Evolutionary conservation across 805 yeast species (phyloP).

Genomic region (Ogataea nonfermentans): DNA sequence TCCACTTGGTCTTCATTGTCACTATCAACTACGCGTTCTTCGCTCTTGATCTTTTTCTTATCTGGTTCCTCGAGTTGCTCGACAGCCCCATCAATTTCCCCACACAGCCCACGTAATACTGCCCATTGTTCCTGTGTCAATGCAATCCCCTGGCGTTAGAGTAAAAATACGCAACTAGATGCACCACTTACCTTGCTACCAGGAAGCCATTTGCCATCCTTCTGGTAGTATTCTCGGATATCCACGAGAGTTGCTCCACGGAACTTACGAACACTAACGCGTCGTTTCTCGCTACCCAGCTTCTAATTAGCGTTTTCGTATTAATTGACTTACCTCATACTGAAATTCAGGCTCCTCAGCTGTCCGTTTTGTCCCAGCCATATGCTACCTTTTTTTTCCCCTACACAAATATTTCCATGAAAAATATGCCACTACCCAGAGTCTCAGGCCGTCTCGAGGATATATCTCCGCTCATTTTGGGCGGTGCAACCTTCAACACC

Average conservation of each 20-base stretch:
- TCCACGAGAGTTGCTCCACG: slow-evolving; percentile 69
- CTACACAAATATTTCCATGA: background rate
- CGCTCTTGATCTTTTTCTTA: slow-evolving; percentile 17
- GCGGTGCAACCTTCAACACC: slow-evolving; percentile 85
- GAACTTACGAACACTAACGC: slow-evolving; percentile 71
- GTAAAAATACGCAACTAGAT: background rate
- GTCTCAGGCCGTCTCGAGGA: slow-evolving; percentile 30
- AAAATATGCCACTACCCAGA: slow-evolving; percentile 6
- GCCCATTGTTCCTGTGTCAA: slow-evolving; percentile 57
- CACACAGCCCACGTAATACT: slow-evolving; percentile 43
- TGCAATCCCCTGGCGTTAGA: slow-evolving; percentile 47
- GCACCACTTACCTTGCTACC: slow-evolving; percentile 59
- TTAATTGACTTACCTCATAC: slow-evolving; percentile 19
- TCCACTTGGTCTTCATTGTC: slow-evolving; percentile 15
- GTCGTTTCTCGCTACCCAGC: slow-evolving; percentile 50
- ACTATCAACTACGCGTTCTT: slow-evolving; percentile 28
- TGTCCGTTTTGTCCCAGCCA: slow-evolving; percentile 7
- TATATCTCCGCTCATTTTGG: slow-evolving; percentile 64
- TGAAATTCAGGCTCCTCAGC: slow-evolving; percentile 14
- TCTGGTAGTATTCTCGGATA: slow-evolving; percentile 78
- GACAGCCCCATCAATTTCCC: slow-evolving; percentile 51
- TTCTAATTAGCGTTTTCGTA: slow-evolving; percentile 10
- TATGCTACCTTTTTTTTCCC: slow-evolving; percentile 8
- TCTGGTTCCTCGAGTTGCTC: slow-evolving; percentile 20
- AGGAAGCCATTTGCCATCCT: slow-evolving; percentile 60